Evolutionary conservation across 768 basidiomycete species (phyloP).

Genomic region (Strobilomyces echinocephalus): DNA sequence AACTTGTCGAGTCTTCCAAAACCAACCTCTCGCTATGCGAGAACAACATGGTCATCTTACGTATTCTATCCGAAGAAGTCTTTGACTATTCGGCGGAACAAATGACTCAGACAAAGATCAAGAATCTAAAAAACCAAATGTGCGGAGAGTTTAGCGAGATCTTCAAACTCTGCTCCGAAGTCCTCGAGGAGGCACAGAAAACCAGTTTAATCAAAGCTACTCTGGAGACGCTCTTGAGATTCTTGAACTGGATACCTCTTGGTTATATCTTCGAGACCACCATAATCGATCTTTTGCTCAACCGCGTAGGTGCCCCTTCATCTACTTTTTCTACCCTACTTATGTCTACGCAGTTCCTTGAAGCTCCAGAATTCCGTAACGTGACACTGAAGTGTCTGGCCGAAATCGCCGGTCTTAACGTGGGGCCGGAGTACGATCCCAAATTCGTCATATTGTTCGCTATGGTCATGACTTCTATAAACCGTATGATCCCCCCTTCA

Average conservation of each 20-base stretch:
- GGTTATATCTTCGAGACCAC: conserved; percentile 99
- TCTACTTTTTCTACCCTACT: conserved; percentile 11
- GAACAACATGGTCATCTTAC: conserved; percentile 99
- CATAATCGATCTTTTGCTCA: conserved; percentile 89
- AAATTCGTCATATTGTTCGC: conserved; percentile 98
- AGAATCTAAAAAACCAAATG: conserved; percentile 97
- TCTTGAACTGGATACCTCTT: conserved; percentile 98
- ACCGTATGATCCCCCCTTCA: conserved; percentile 93
- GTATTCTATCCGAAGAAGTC: conserved; percentile 95
- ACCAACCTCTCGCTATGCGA: conserved; percentile 95
- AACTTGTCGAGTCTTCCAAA: conserved; percentile 96
- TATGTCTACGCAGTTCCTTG: conserved; percentile 68
- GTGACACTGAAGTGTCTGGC: conserved; percentile 94
- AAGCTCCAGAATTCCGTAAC: conserved; percentile 95
- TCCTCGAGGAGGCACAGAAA: conserved; percentile 96
- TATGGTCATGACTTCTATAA: conserved; percentile 96
- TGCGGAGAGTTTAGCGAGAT: conserved; percentile 96
- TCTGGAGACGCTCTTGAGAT: conserved; percentile 88
- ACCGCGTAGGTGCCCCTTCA: conserved; percentile 58
- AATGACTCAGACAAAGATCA: conserved; percentile 97
- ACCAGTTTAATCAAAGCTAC: conserved; percentile 91
- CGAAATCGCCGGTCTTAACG: conserved; percentile 91
- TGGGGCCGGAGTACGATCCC: conserved; percentile 94
- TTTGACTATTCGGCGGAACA: conserved; percentile 99
- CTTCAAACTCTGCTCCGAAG: conserved; percentile 95